Base-by-base conservation (phyloP, 139 green algal species). In the Micractinium sp. region DNA sequence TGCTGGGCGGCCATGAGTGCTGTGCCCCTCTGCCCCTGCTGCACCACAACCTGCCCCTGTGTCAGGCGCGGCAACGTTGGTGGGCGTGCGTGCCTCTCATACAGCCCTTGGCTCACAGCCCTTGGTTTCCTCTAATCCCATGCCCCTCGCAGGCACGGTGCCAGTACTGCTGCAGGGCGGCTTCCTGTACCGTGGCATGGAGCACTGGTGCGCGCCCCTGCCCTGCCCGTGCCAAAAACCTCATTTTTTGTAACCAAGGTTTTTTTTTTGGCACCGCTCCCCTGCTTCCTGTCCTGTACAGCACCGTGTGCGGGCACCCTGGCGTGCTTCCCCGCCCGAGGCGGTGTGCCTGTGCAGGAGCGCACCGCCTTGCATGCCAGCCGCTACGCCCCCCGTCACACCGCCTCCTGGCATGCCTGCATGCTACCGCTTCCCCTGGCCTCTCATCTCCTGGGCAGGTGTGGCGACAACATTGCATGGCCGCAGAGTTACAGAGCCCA, bases 151-250 rank as follows among this genome's bases (percentile, higher is more conserved):
- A 90, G 87, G 87, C 36, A 31, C 82, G 12, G 69, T 88, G 82
- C 88, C 88, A 1, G 74, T 91, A 33, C 73, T 91, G 74, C 27
- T 53, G 0, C 31, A 78, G 5, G 60, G 33, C 2, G 88, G 88
- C n/a, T 14, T 74, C 12, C 73, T 91, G n/a, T 91, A 41, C 22
- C 82, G 82, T 0, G 63, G 73, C 36, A 81, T 91, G 35, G 88
- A 91, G 82, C 39, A 81, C n/a, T 89, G 88, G 82, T 87, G 88
- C 18, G 88, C 16, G 7, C 9, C 16, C 35, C 53, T 29, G 5
- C 36, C 3, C 25, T 89, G 85, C 33, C 9, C n/a, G n/a, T n/a
- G n/a, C n/a, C n/a, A n/a, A n/a, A n/a, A n/a, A n/a, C n/a, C n/a
- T n/a, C n/a, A n/a, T n/a, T n/a, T n/a, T n/a, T n/a, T n/a, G n/a